Conservation (phyloP, 2,329 filamentous ascomycete genomes). For the Polychaeton citri region DNA sequence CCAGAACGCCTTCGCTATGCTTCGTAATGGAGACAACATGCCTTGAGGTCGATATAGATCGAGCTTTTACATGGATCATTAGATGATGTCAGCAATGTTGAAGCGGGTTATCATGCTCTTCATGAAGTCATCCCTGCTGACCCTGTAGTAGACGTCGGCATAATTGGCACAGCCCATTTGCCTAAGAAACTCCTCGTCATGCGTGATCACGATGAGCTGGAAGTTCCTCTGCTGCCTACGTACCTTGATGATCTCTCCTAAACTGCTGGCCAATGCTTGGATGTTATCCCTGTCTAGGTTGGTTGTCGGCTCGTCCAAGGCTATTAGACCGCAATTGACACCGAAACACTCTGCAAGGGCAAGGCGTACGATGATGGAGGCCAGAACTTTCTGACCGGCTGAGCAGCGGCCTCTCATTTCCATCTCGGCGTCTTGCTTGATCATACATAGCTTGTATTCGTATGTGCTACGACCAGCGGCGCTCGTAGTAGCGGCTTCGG, state of each 20-base stretch:
- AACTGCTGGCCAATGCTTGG: slow-evolving; percentile 66
- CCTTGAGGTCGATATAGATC: no score
- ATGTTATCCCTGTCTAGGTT: slow-evolving; percentile 96
- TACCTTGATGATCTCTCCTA: slow-evolving; percentile 76
- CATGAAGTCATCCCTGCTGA: slow-evolving; percentile 69
- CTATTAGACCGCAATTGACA: slow-evolving; percentile 88
- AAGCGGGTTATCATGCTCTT: slow-evolving; percentile 71
- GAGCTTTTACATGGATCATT: no score
- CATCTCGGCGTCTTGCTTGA: slow-evolving; percentile 95
- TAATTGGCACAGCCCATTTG: slow-evolving; percentile 93
- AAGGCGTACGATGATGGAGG: slow-evolving; percentile 92
- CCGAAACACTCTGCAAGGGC: slow-evolving; percentile 95
- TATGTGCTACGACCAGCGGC: slow-evolving; percentile 46
- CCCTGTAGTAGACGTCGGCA: slow-evolving; percentile 80
- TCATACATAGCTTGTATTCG: slow-evolving; percentile 96
- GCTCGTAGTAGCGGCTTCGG: slow-evolving; percentile 63
- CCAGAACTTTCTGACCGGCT: slow-evolving; percentile 90
- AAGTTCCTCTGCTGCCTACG: slow-evolving; percentile 84
- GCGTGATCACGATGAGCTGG: slow-evolving; percentile 95
- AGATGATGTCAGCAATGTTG: slow-evolving; percentile 27
- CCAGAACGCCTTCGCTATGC: no score
- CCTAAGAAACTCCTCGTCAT: slow-evolving; percentile 90
- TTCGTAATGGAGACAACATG: no score
- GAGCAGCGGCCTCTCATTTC: slow-evolving; percentile 98
- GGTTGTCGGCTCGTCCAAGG: slow-evolving; percentile 92